Evolutionary conservation across 306 rosid genomes (phyloP).

Genomic region (Hippophae gyantsensis): DNA sequence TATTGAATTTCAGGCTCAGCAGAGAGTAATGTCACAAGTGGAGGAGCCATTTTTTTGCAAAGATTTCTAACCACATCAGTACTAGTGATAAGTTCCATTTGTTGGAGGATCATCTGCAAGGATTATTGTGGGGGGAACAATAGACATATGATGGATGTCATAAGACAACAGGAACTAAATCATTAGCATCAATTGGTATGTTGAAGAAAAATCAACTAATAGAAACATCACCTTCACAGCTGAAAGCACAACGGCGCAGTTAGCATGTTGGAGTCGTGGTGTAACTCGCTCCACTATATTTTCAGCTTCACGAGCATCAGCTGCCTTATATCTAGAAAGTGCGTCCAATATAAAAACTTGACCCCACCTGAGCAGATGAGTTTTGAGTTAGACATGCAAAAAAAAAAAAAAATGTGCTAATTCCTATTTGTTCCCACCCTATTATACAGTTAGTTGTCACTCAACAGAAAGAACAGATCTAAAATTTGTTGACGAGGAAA

Average conservation of each 20-base stretch:
- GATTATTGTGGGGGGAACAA: constrained; percentile 14
- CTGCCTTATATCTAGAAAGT: constrained; percentile 91
- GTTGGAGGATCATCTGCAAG: constrained; percentile 96
- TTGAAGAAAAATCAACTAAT: not conserved
- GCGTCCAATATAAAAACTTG: constrained; percentile 98
- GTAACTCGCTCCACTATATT: constrained; percentile 97
- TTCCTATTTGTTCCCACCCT: not conserved
- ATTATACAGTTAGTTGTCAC: not conserved
- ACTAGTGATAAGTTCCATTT: constrained; percentile 96
- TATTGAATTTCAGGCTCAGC: constrained; percentile 99
- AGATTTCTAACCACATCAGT: constrained; percentile 96
- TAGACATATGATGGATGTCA: constrained; percentile 6
- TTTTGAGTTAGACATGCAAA: constrained; percentile 16
- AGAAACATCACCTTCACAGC: constrained; percentile 74
- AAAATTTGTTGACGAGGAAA: not conserved
- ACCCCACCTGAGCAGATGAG: constrained; percentile 66
- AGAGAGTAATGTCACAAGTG: constrained; percentile 93
- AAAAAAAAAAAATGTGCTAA: constrained; percentile 1
- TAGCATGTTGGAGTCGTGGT: constrained; percentile 94
- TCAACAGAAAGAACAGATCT: not conserved
- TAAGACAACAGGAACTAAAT: constrained; percentile 1
- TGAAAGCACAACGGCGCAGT: constrained; percentile 98
- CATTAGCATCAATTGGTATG: too few species aligned
- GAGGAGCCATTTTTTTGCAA: constrained; percentile 99
- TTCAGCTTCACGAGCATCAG: constrained; percentile 97